Conservation (phyloP, 352 stramenopile species). For the Pythium pyrilobum region DNA sequence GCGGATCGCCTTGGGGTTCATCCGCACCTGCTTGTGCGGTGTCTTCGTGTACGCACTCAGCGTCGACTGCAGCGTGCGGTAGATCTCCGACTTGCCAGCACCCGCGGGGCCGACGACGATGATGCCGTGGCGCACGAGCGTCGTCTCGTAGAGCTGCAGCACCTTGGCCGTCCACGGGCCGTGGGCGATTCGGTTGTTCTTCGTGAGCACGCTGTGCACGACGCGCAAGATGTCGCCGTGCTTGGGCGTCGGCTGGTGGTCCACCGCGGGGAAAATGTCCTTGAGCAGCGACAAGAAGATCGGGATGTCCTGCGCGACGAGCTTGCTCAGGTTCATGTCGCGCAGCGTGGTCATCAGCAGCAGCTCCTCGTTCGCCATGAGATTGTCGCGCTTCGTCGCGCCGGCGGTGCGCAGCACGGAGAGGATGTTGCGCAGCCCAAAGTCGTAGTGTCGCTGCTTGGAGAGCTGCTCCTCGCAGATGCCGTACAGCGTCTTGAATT, state of each 20-base stretch:
- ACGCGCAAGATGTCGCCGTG: conserved; percentile 63
- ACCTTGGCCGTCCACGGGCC: conserved; percentile 92
- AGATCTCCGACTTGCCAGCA: conserved; percentile 96
- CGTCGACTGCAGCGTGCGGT: conserved; percentile 90
- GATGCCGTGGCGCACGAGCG: conserved; percentile 96
- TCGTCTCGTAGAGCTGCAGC: conserved; percentile 97
- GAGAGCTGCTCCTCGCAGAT: conserved; percentile 83
- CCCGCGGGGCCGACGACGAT: conserved; percentile 98
- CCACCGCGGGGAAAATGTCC: conserved; percentile 94
- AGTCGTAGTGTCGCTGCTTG: conserved; percentile 84
- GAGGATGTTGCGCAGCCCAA: conserved; percentile 85
- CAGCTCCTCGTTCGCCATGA: conserved; percentile 89
- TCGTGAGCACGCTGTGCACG: conserved; percentile 69
- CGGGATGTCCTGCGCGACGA: conserved; percentile 97
- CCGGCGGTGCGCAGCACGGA: conserved; percentile 78
- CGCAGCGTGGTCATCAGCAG: conserved; percentile 93
- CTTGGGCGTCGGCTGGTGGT: conserved; percentile 79
- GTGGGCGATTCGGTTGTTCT: conserved; percentile 54
- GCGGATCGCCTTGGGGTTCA: conserved; percentile 97
- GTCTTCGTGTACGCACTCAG: conserved; percentile 90
- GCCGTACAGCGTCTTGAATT: conserved; percentile 78
- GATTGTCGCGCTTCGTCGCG: conserved; percentile 66
- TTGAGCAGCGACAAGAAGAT: conserved; percentile 96
- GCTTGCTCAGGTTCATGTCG: conserved; percentile 98
- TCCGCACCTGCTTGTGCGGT: conserved; percentile 92